Base-by-base conservation (phyloP, 1,284 basidiomycete species). In the Phellinidium pouzarii region DNA sequence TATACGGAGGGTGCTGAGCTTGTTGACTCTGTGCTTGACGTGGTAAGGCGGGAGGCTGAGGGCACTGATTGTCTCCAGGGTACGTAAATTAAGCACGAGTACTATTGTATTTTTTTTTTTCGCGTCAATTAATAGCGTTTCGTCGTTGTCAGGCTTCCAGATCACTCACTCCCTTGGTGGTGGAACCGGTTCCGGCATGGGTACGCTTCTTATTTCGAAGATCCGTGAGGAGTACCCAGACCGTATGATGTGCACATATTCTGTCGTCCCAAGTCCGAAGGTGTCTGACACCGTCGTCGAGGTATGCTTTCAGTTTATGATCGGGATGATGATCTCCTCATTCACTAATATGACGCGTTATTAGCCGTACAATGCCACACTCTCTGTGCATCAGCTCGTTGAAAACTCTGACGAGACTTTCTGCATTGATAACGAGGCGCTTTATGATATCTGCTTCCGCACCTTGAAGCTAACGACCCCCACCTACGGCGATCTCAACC, bases 391-490 rank as follows among this genome's bases (percentile, higher is more conserved):
- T 69, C 94, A 95, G 71, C 80, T 97, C 20, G 80, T 95, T 14
- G 94, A 97, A 61, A 90, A 90, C 68, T 83, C 87, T 51, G 94
- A 97, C 69, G 73, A 94, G 57, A 91, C 91, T 2, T 81, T 95
- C 62, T 91, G 90, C 67, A 82, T 96, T 38, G 95, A 98, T 71
- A 98, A 98, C 71, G 94, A 98, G 71, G 95, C 95, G 31, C 84
- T 98, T 54, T 96, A 96, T 74, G 94, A 98, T 67, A 98, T 98
- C 66, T 96, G 93, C 76, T 93, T 95, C 84, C 82, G 91, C 64
- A 96, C 94, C 44, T 80, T 98, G 67, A 97, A 97, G 77, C 82
- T 96, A 58, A 82, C 84, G 46, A 91, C 91, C 44, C 94, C 95
- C 29, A 94, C 91, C 8, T 96, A 97, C 69, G 93, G 91, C 61